Base-by-base conservation (phyloP, 2,329 filamentous ascomycete genomes). In the Dactylellina drechsleri region DNA sequence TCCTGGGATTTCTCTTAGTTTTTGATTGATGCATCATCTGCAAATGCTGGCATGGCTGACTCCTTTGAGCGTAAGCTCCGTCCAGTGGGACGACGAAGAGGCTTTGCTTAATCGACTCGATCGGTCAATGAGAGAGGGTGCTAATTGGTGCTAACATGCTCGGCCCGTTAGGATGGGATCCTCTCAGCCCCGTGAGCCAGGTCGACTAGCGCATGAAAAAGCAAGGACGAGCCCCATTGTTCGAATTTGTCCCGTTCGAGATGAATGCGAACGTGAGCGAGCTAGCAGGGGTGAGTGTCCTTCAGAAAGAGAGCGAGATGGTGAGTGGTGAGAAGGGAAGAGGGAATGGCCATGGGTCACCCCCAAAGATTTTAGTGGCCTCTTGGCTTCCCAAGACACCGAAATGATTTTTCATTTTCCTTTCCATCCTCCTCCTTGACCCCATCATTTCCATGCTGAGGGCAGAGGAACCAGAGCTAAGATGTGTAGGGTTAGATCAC, bases 391-490 rank as follows among this genome's bases (percentile, higher is more conserved):
- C 60, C 58, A 64, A 64, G 58, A 64, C 31, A 65, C 52, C 68
- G 66, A 66, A 60, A 66, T 66, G 59, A 52, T 59, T 57, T 40
- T 23, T 61, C 43, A 52, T 56, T 53, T 56, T 23, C 57, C 10
- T 45, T 31, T 67, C 57, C 18, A 40, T 60, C 54, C 47, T 59
- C 47, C 62, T 7, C 7, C 7, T 50, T 50, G 52, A 57, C 52
- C 52, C 23, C 26, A 36, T 36, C 10, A 36, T 40, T 56, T 56
- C 43, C n/a, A 67, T n/a, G 47, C 49, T 61, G 41, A 36, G 20
- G 62, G 50, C 41, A 28, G 68, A 66, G 68, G 68, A 73, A 73
- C 68, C 60, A 61, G 68, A 66, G 67, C 68, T 73, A 73, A 73
- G 68, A 73, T 73, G 68, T 15, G 68, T 66, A 59, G 56, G 68